Evolutionary conservation across 306 rosid species (phyloP), one percentile per base, ranked within the genome.

Genomic region (Abrus pulchellus): DNA sequence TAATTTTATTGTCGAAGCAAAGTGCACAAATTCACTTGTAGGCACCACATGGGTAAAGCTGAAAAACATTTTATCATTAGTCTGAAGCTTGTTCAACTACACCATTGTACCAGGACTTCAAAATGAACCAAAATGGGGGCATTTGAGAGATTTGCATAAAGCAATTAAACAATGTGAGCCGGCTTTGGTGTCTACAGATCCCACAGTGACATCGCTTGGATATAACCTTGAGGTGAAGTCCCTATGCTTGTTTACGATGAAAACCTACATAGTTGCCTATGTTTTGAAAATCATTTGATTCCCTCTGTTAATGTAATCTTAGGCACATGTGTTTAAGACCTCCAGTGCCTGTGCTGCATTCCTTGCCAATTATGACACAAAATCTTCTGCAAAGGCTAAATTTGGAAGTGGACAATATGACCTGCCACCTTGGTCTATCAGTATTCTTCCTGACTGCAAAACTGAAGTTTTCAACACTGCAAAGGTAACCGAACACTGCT

Each of bases 391-490:
- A 29, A 92, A 13, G 43, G 88, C 91, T 68, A 74, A 54, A n/a
- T 94, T 92, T 85, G 90, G 92, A 40, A 82, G 77, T 78, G 83
- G 80, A 68, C 83, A 66, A 30, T 94, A 92, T 59, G 83, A 78
- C 38, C 83, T 94, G 49, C 98, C 98, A 6, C 90, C 97, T 33
- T 94, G 98, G 98, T 94, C 98, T 68, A 79, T 94, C 64, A 92
- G 94, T 79, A 85, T 94, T 83, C 94, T 94, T 67, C 98, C 94
- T 62, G 97, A 88, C 80, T 94, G 98, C 89, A 83, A 83, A 76
- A 92, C 83, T 52, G 97, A 3, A 5, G 90, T 87, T 78, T 92
- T 76, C 79, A 94, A 94, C 87, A 94, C 97, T 72, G 97, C 97
- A 69, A 83, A 68, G 88, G 98, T 94, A 87, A 83, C 86, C 53